A percentile compares a stretch with the other conserved stretches of the same genome.
Conservation (phyloP, 257 asterid genomes). For the Scutellaria baicalensis region DNA sequence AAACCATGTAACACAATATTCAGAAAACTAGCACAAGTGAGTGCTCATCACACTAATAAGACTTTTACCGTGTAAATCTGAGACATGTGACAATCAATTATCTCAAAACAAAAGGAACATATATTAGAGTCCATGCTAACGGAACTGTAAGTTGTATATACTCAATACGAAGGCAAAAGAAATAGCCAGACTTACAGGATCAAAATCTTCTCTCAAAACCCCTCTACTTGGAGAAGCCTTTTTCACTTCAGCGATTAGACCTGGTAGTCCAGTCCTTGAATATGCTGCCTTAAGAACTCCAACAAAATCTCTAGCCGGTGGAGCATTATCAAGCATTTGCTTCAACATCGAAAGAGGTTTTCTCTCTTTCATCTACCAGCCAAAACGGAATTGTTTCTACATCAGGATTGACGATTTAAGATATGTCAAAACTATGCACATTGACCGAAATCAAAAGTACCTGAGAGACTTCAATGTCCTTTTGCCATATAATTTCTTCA, state of each 20-base stretch:
- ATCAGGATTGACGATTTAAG: neutral
- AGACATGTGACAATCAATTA: neutral
- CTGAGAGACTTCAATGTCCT: constrained; percentile 76
- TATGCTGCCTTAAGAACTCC: constrained; percentile 81
- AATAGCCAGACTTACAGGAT: constrained; percentile 56
- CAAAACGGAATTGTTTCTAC: neutral
- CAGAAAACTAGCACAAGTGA: neutral
- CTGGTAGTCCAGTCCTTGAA: constrained; percentile 71
- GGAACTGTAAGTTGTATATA: neutral
- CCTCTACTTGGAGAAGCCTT: constrained; percentile 99
- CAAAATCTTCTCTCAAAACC: constrained; percentile 77
- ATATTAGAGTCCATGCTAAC: neutral
- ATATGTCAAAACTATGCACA: neutral
- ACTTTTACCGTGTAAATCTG: no score
- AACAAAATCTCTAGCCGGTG: constrained; percentile 73
- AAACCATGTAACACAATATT: neutral
- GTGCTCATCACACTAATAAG: neutral
- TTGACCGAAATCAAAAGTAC: constrained; percentile 29
- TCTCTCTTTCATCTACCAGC: constrained; percentile 58
- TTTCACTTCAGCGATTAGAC: constrained; percentile 93
- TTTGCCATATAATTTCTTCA: constrained; percentile 89
- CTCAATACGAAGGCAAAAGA: neutral
- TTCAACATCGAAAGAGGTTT: constrained; percentile 45
- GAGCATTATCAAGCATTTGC: constrained; percentile 43
- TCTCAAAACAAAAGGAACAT: neutral